A percentile compares a stretch with the other conserved stretches of the same genome.
phyloP scores from a whole-genome alignment of 106 monocot species.

The Dendrobium nobile region DNA sequence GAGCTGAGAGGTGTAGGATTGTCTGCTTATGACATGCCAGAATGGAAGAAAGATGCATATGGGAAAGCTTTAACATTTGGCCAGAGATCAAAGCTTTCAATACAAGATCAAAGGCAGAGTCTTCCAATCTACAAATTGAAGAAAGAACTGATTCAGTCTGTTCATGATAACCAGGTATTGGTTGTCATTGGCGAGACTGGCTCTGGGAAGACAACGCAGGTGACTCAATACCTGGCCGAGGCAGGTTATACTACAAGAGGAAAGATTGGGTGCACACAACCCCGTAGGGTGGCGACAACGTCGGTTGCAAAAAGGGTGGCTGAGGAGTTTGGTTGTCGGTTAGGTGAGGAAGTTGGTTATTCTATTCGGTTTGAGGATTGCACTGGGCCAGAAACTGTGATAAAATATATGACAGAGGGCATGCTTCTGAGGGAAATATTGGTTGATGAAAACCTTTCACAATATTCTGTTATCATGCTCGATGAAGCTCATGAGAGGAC shows the following conservation, averaged over 20 bases:
- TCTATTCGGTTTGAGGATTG: constrained; percentile 96
- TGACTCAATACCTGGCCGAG: constrained; percentile 91
- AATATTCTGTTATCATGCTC: constrained; percentile 93
- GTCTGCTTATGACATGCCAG: constrained; percentile 97
- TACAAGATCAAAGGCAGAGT: constrained; percentile 91
- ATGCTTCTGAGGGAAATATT: constrained; percentile 89
- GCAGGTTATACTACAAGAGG: constrained; percentile 87
- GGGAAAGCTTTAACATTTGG: constrained; percentile 93
- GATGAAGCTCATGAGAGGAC: constrained; percentile 99
- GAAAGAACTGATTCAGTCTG: constrained; percentile 89
- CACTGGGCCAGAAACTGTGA: constrained; percentile 87
- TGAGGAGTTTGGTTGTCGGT: constrained; percentile 86
- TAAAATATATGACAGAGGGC: constrained; percentile 98
- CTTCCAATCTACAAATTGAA: constrained; percentile 92
- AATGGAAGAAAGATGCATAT: constrained; percentile 98
- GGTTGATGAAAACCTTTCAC: constrained; percentile 80
- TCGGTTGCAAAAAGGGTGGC: constrained; percentile 96
- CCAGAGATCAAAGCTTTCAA: constrained; percentile 87
- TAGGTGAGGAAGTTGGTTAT: constrained; percentile 96
- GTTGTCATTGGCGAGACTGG: constrained; percentile 97
- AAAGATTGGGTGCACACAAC: constrained; percentile 93
- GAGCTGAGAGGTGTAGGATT: constrained; percentile 90
- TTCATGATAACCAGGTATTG: constrained; percentile 84
- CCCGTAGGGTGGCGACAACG: constrained; percentile 91
- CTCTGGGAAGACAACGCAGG: constrained; percentile 94